Percentiles rank a stretch among this genome's conserved stretches.
Conservation (phyloP, 495 filamentous ascomycete species). For the Staphylotrichum longicolle region DNA sequence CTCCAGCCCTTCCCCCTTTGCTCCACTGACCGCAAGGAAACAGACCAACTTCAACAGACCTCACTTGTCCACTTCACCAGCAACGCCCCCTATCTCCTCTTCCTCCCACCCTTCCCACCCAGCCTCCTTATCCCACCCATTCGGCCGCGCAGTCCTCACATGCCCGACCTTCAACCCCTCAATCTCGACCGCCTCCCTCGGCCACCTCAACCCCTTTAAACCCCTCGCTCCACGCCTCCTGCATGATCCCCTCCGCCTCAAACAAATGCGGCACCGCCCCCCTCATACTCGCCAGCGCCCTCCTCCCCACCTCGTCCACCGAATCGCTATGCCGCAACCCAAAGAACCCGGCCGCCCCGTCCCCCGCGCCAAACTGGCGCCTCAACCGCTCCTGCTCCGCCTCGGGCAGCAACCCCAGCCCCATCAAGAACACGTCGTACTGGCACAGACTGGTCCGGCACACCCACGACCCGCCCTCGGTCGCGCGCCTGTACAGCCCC, state of each 20-base stretch:
- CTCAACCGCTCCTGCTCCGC: slow-evolving; percentile 57
- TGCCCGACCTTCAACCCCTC: slow-evolving; percentile 54
- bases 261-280: slow-evolving; percentile 52
- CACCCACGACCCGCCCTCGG: slow-evolving; percentile 61
- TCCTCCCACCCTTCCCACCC: slow-evolving; percentile 51
- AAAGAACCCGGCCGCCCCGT: slow-evolving; percentile 59
- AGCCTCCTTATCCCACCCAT: slow-evolving; percentile 52
- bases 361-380: slow-evolving; percentile 30
- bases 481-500: slow-evolving; percentile 61
- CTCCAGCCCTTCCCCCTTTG: too few relatives aligned
- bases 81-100: slow-evolving; percentile 31
- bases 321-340: slow-evolving; percentile 65
- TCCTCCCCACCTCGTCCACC: slow-evolving; percentile 67
- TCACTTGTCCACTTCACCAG: neutral
- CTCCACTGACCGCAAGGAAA: too few relatives aligned
- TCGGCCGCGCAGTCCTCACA: slow-evolving; percentile 53
- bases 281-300: slow-evolving; percentile 63
- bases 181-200: slow-evolving; percentile 52
- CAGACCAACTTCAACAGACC: too few relatives aligned
- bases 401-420: slow-evolving; percentile 57
- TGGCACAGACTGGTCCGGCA: slow-evolving; percentile 57
- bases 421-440: slow-evolving; percentile 67
- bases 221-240: slow-evolving; percentile 46
- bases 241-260: slow-evolving; percentile 36
- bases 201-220: slow-evolving; percentile 51